Conservation (phyloP, 1,284 basidiomycete species). For the Athelia sp. region DNA sequence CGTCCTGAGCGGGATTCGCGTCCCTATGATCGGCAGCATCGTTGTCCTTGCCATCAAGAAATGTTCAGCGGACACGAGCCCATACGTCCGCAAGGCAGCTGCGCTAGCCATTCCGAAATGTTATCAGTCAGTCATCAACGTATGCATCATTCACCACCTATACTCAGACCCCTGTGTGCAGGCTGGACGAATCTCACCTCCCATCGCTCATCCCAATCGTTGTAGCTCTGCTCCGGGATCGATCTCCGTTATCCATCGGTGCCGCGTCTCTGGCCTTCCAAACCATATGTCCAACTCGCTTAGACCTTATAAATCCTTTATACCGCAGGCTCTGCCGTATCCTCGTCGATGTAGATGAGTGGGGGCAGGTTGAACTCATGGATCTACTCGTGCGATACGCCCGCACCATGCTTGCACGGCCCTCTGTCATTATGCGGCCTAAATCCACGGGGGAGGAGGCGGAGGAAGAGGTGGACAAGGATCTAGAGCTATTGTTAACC, state of each 20-base stretch:
- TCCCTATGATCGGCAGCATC: conserved; percentile 83
- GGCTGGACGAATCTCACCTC: conserved; percentile 71
- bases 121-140: conserved; percentile 56
- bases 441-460: conserved; percentile 24
- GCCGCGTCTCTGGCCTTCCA: conserved; percentile 84
- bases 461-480: conserved; percentile 58
- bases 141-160: conserved; percentile 4
- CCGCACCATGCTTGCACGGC: conserved; percentile 78
- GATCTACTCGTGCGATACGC: conserved; percentile 82
- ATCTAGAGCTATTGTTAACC: conserved; percentile 74
- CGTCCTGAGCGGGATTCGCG: conserved; percentile 89
- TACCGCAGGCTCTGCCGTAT: conserved; percentile 83
- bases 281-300: conserved; percentile 75
- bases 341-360: conserved; percentile 91
- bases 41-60: conserved; percentile 90
- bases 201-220: conserved; percentile 74
- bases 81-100: conserved; percentile 91
- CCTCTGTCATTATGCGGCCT: conserved; percentile 25
- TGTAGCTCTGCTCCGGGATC: conserved; percentile 72
- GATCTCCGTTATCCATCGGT: conserved; percentile 86
- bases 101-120: conserved; percentile 87
- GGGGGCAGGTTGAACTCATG: conserved; percentile 86
- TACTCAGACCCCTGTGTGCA: conserved; percentile 24
- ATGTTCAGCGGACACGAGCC: conserved; percentile 85
- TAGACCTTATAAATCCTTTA: conserved; percentile 86